These are phyloP conservation scores for Colletotrichum lupini DNA, from an alignment of 2,329 filamentous ascomycete genomes.

Conservation along the genomic window DNA sequence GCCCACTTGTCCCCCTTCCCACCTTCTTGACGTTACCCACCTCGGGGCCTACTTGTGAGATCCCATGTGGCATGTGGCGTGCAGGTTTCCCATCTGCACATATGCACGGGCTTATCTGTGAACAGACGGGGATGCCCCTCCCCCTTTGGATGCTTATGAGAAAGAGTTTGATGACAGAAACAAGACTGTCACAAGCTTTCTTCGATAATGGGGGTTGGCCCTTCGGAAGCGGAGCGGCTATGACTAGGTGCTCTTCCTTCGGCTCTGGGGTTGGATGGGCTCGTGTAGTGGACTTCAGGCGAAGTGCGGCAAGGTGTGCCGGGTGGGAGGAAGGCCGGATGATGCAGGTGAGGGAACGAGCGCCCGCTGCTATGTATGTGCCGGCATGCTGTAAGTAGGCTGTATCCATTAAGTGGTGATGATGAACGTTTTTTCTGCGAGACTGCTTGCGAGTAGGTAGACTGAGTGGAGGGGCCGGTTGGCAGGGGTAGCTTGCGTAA, in stretches of 20 bases:
- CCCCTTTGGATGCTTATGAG: neutral
- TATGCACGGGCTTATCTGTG: neutral
- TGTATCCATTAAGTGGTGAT: neutral
- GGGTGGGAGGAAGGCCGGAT: conserved; percentile 12
- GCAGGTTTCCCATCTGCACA: conserved; percentile 18
- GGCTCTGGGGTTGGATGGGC: neutral
- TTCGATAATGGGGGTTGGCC: neutral
- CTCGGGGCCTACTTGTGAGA: neutral
- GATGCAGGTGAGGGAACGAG: conserved; percentile 6
- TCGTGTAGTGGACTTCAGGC: neutral
- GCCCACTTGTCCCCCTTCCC: neutral
- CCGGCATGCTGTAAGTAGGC: neutral
- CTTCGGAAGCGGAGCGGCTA: neutral
- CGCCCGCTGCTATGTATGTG: conserved; percentile 26
- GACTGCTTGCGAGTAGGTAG: neutral
- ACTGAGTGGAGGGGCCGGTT: too few species aligned
- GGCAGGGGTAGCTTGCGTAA: conserved; percentile 20
- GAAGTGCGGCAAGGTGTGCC: conserved; percentile 6
- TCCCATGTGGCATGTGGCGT: neutral
- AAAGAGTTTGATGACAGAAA: conserved; percentile 27
- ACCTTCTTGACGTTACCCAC: neutral
- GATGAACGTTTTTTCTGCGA: neutral
- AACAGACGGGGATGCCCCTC: neutral
- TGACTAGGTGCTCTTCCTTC: neutral
- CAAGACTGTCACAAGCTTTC: conserved; percentile 25